These are phyloP conservation scores for Linum tenue DNA, from an alignment of 345 rosid species.

Conservation along the genomic window DNA sequence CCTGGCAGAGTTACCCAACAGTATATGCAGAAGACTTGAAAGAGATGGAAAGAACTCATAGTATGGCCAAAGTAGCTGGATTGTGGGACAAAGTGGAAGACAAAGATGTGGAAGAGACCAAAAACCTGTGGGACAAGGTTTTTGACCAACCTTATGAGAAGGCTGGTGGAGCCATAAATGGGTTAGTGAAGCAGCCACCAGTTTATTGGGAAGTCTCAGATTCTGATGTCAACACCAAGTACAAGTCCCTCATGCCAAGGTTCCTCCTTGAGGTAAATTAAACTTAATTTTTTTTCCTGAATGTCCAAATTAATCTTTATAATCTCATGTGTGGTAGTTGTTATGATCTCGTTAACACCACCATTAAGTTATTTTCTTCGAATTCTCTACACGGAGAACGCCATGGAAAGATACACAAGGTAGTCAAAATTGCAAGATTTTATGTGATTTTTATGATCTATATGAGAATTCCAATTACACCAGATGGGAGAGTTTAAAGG, in stretches of 20 bases:
- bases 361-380: no score
- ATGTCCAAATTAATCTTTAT: no score
- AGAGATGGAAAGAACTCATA: conserved; percentile 29
- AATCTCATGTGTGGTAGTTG: neutral
- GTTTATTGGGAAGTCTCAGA: conserved; percentile 66
- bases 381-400: no score
- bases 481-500: no score
- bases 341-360: no score
- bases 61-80: conserved; percentile 34
- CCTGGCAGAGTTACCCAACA: conserved; percentile 64
- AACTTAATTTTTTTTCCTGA: no score
- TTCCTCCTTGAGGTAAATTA: conserved; percentile 60
- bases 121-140: conserved; percentile 46
- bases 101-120: conserved; percentile 41
- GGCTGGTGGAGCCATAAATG: conserved; percentile 52
- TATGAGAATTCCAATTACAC: no score
- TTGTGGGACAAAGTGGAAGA: conserved; percentile 41
- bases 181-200: conserved; percentile 24
- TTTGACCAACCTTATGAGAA: conserved; percentile 78
- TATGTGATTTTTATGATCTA: no score
- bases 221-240: conserved; percentile 51
- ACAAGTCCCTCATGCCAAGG: conserved; percentile 66
- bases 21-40: conserved; percentile 61
- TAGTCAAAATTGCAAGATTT: no score
- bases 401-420: no score